phyloP scores from a whole-genome alignment of 1,284 basidiomycete genomes.

The Microbotryum scabiosae region DNA sequence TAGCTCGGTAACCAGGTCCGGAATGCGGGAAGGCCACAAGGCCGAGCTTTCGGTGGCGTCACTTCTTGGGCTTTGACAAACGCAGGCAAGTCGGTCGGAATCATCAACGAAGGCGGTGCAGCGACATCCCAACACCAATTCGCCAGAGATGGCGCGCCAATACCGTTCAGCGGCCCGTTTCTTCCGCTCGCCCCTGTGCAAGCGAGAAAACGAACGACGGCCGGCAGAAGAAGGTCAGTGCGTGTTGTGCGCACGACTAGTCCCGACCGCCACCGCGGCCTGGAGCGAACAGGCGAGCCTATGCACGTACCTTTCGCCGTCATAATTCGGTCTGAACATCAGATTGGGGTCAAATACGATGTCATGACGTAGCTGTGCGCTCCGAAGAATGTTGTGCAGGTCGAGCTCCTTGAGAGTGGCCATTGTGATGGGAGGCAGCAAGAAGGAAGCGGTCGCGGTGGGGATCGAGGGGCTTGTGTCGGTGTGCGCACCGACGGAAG shows the following conservation, averaged over 20 bases:
- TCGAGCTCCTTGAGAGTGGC: constrained; percentile 77
- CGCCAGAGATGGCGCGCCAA: constrained; percentile 70
- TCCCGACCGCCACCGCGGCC: background rate
- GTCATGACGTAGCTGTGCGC: constrained; percentile 85
- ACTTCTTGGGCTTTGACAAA: constrained; percentile 36
- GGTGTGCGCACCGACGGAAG: background rate
- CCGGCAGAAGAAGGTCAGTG: background rate
- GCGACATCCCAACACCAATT: constrained; percentile 72
- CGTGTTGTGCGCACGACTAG: background rate
- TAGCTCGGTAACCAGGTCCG: constrained; percentile 63
- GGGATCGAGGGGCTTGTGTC: background rate
- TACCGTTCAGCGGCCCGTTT: constrained; percentile 68
- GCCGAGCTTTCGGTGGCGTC: constrained; percentile 35
- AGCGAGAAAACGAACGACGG: constrained; percentile 59
- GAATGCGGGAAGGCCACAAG: constrained; percentile 57
- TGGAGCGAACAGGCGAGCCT: background rate
- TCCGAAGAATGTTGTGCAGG: constrained; percentile 71
- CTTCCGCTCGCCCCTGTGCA: constrained; percentile 60
- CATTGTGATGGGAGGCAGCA: constrained; percentile 69
- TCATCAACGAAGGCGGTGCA: constrained; percentile 59
- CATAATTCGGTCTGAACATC: constrained; percentile 42
- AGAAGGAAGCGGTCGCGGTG: constrained; percentile 42
- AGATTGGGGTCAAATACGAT: constrained; percentile 59
- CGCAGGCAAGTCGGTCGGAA: constrained; percentile 11
- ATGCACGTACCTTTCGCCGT: constrained; percentile 35